A percentile compares a stretch with the other conserved stretches of the same genome.
These are phyloP conservation scores for Penicillium ucsense DNA, from an alignment of 495 filamentous ascomycete genomes.

Conservation along the genomic window DNA sequence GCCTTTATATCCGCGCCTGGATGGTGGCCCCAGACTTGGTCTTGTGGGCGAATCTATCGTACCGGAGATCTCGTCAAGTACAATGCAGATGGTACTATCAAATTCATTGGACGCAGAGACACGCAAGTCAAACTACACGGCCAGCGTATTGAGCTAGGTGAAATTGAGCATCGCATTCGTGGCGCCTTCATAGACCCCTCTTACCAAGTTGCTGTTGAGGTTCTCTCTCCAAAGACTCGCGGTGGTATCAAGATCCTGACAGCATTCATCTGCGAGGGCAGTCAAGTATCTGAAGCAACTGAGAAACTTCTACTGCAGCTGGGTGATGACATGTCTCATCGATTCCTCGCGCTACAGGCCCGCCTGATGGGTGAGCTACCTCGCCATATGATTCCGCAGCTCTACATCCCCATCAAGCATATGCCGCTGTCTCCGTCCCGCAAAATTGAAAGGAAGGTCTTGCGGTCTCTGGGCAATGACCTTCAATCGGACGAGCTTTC, in stretches of 20 bases:
- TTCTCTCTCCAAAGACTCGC: background rate
- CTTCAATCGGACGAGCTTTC: background rate
- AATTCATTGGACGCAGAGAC: constrained; percentile 19
- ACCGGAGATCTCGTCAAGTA: constrained; percentile 41
- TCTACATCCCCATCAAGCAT: constrained; percentile 22
- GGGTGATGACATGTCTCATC: background rate
- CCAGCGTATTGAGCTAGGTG: constrained; percentile 39
- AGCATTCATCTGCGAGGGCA: background rate
- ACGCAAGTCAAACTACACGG: constrained; percentile 33
- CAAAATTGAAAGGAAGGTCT: constrained; percentile 22
- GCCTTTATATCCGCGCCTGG: constrained; percentile 17
- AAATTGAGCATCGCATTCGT: constrained; percentile 23
- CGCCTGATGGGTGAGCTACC: constrained; percentile 7
- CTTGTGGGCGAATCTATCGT: constrained; percentile 17
- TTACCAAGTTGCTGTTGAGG: background rate
- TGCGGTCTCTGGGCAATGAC: background rate
- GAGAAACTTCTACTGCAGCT: background rate
- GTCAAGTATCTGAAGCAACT: background rate
- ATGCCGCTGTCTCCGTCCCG: constrained; percentile 26
- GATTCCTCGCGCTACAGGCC: constrained; percentile 1
- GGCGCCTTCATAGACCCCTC: background rate
- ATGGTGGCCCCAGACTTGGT: constrained; percentile 2
- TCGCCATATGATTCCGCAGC: constrained; percentile 30
- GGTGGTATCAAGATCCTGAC: background rate
- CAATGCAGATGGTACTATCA: constrained; percentile 30